Base-by-base conservation (phyloP, 2,329 filamentous ascomycete species). In the Calcarisporium arbuscula region DNA sequence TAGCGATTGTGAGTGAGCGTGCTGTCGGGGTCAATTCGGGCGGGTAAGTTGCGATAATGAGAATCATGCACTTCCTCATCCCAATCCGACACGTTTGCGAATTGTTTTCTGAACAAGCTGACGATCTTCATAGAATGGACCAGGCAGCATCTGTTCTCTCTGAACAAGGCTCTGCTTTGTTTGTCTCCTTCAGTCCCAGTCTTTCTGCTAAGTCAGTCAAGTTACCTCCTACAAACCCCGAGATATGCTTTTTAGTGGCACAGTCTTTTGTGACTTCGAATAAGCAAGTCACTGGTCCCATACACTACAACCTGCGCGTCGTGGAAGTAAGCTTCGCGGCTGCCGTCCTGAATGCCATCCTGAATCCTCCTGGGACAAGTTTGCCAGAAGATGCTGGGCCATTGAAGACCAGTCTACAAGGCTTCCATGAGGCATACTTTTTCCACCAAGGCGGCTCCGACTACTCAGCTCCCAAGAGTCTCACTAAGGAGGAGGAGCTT, bases 131-230 rank as follows among this genome's bases (percentile, higher is more conserved):
- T 42, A 87, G 89, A 36, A 96, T 98, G 92, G 92, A 98, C 54
- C 92, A 98, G 65, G 82, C 88, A 11, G 92, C 92, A 21, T 96
- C 90, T 0, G 90, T 98, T 44, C 92, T 98, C 62, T 90, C 88
- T 1, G 74, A 86, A 50, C 80, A 81, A 45, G 89, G 86, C 32
- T 85, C 84, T 25, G 88, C 92, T 8, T 76, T 95, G 28, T 89
- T 94, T 55, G 90, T 95, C 40, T 85, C 82, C 8, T 98, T 98
- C 65, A 79, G 79, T 44, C 92, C 92, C 4, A 70, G 67, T 14
- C 80, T 98, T 33, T 71, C 74, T 17, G 87, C 83, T 20, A 74
- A 78, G 35, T 82, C 89, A 29, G 80, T 96, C 41, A 74, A 80
- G 26, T 87, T 98, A 57, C 90, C 90, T 11, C 73, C 78, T 37